A percentile compares a stretch with the other conserved stretches of the same genome.
Evolutionary conservation across 1,284 basidiomycete genomes (phyloP).

Genomic region (Papiliotrema nemorosa): DNA sequence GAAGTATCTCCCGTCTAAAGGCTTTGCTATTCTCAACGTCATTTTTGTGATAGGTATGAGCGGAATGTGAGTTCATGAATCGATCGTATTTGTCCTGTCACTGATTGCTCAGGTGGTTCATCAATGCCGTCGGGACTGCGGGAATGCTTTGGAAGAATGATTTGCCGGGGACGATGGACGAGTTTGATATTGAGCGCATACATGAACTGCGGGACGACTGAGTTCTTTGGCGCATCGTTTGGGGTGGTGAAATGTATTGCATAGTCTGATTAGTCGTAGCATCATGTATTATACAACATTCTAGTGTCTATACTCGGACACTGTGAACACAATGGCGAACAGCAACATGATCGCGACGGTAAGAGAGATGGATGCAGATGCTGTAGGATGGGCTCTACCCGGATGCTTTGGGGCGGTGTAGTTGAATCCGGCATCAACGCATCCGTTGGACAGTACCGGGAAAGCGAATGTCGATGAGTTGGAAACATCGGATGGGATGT

Average conservation of each 20-base stretch:
- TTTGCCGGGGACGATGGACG: constrained; percentile 1
- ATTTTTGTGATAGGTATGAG: constrained; percentile 1
- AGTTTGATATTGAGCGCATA: neutral
- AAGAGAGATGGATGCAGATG: no score
- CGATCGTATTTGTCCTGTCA: neutral
- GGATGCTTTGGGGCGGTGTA: constrained; percentile 30
- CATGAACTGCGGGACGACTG: neutral
- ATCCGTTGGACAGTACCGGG: constrained; percentile 33
- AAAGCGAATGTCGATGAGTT: constrained; percentile 33
- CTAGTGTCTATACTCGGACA: no score
- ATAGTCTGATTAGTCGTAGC: no score
- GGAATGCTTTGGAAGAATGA: constrained; percentile 4
- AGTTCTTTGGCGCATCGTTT: no score
- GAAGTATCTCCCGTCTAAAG: constrained; percentile 14
- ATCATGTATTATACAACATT: no score
- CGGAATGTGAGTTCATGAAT: constrained; percentile 4
- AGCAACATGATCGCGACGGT: neutral
- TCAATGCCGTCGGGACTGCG: constrained; percentile 7
- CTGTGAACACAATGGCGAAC: no score
- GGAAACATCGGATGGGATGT: constrained; percentile 33
- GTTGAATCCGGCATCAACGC: constrained; percentile 31
- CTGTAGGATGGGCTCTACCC: neutral
- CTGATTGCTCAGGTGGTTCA: constrained; percentile 8
- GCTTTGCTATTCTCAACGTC: constrained; percentile 17
- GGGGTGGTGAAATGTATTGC: no score